These are phyloP conservation scores for Saprolegnia parasitica DNA, from an alignment of 352 stramenopile species.

Conservation along the genomic window DNA sequence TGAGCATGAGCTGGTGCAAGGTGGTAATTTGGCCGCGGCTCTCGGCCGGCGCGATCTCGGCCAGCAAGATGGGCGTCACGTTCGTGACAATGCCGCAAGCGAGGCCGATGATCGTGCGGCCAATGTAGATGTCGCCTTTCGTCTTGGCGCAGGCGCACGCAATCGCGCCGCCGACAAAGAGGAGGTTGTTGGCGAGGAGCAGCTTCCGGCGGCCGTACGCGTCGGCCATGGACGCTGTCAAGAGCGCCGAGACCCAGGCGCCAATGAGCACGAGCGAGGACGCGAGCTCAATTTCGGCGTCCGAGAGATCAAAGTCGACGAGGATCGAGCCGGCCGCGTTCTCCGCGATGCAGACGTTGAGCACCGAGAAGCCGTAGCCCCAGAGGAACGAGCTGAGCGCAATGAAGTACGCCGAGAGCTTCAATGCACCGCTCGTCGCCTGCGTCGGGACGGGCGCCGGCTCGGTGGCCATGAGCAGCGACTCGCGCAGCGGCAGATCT, in stretches of 20 bases:
- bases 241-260: constrained; percentile 58
- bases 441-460: not conserved
- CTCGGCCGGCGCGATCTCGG: constrained; percentile 65
- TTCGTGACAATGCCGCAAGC: constrained; percentile 75
- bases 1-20: constrained; percentile 83
- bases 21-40: constrained; percentile 75
- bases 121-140: constrained; percentile 57
- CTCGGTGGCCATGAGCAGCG: not conserved
- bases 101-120: constrained; percentile 57
- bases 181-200: constrained; percentile 64
- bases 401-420: constrained; percentile 54
- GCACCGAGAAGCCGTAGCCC: constrained; percentile 58
- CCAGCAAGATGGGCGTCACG: constrained; percentile 77
- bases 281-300: constrained; percentile 62
- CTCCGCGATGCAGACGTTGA: constrained; percentile 77
- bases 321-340: constrained; percentile 67
- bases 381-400: constrained; percentile 77
- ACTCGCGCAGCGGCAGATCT: constrained; percentile 1
- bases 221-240: constrained; percentile 48
- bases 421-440: constrained; percentile 29
- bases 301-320: constrained; percentile 65
- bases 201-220: constrained; percentile 58
- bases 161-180: constrained; percentile 56
- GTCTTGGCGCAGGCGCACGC: constrained; percentile 54
- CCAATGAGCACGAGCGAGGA: constrained; percentile 70